Evolutionary conservation across 495 filamentous ascomycete genomes (phyloP).

Genomic region (Penicillium cataractarum): DNA sequence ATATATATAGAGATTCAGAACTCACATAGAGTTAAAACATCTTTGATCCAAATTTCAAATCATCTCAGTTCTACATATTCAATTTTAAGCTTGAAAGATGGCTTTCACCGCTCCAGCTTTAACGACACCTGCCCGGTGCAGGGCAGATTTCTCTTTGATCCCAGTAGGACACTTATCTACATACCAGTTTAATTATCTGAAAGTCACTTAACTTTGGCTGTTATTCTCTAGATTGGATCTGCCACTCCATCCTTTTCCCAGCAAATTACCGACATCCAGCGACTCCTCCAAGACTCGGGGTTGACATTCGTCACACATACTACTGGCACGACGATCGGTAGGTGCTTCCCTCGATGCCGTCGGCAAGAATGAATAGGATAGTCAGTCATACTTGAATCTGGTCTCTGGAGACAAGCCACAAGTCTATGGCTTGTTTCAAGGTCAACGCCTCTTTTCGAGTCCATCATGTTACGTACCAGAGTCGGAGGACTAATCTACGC

Average conservation of each 20-base stretch:
- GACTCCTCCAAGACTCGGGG: slow-evolving; percentile 68
- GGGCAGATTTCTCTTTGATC: slow-evolving; percentile 75
- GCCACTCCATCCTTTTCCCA: slow-evolving; percentile 70
- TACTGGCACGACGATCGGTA: slow-evolving; percentile 83
- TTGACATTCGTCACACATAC: slow-evolving; percentile 80
- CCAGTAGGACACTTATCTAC: slow-evolving; percentile 48
- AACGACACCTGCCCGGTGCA: slow-evolving; percentile 60
- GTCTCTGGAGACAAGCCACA: not conserved
- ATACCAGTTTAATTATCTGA: not conserved
- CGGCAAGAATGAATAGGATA: not conserved
- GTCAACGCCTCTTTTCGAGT: not conserved
- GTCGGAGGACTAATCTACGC: not conserved
- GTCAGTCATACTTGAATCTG: not conserved
- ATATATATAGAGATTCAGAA: not conserved
- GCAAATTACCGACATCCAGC: slow-evolving; percentile 81
- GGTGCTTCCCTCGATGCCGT: not conserved
- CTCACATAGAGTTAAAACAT: not conserved
- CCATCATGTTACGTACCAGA: not conserved
- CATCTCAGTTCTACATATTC: not conserved
- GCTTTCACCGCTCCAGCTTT: slow-evolving; percentile 31
- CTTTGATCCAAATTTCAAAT: not conserved
- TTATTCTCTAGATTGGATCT: slow-evolving; percentile 63
- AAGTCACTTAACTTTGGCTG: not conserved
- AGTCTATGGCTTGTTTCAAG: not conserved
- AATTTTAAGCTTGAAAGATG: slow-evolving; percentile 9